Base-by-base conservation (phyloP, 805 yeast species). In the Metschnikowia bowlesiae region DNA sequence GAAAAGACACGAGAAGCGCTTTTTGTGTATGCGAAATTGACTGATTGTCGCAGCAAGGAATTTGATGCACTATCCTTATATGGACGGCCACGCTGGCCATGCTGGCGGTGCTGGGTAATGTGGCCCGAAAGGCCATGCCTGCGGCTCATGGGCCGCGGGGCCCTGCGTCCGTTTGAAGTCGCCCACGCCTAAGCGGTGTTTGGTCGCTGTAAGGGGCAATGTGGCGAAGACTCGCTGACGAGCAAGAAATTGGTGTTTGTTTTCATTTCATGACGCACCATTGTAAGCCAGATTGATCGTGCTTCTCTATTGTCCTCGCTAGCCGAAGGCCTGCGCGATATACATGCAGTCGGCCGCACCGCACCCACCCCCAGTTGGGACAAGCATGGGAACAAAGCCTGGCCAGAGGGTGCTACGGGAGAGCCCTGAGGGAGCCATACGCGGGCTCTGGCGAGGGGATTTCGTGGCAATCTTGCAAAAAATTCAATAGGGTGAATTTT, bases 291-390 rank as follows among this genome's bases (percentile, higher is more conserved):
- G 41, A 7, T 10, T 10, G 8, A 16, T 10, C 41, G 41, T 28
- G 41, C 18, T 39, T 16, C 18, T 39, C 8, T 9, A 26, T 22
- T 39, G 31, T 39, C 30, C n/a, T 8, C 28, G 41, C 28, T 28
- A 26, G 31, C 41, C 41, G 41, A 39, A 28, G n/a, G 41, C 13
- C 13, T 39, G 41, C 41, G 41, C 41, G 41, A n/a, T n/a, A n/a
- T n/a, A 13, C 18, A 39, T 39, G 41, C 41, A 39, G 32, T 39
- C 41, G 8, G 31, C 18, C 22, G 22, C 22, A 22, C 22, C 22
- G 22, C 22, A 22, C 22, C 22, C 22, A 22, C 22, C 22, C 9
- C 32, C 31, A 39, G 13, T n/a, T 18, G 39, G 13, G 29, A 37
- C 13, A 37, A 37, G n/a, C 39, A 10, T 37, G 18, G 39, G 26